A percentile compares a stretch with the other conserved stretches of the same genome.
phyloP scores from a whole-genome alignment of 1,139 yeast genomes.

The Blastobotrys elegans region DNA sequence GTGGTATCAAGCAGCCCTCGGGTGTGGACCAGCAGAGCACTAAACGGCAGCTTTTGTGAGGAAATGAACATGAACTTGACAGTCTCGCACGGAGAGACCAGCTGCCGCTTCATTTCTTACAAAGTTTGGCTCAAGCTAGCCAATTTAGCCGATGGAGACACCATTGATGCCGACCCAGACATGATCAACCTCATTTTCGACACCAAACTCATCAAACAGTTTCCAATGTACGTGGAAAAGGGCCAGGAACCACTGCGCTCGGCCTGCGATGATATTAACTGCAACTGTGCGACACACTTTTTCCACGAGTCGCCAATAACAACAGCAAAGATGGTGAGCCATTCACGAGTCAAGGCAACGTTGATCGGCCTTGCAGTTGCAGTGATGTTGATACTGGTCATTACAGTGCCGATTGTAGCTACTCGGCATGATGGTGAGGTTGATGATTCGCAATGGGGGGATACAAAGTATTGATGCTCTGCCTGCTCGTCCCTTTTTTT shows the following conservation, averaged over 20 bases:
- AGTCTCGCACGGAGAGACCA: neutral
- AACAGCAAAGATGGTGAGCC: too few relatives aligned
- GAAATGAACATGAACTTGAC: neutral
- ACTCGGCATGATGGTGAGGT: neutral
- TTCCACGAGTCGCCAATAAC: neutral
- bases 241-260: neutral
- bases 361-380: slow-evolving; percentile 1
- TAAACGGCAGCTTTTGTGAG: slow-evolving; percentile 10
- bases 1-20: slow-evolving; percentile 7
- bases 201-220: slow-evolving; percentile 7
- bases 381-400: slow-evolving; percentile 1
- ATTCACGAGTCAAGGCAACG: slow-evolving; percentile 2
- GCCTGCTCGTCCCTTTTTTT: neutral
- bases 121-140: slow-evolving; percentile 8
- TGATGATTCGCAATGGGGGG: neutral
- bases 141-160: slow-evolving; percentile 2
- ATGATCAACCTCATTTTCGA: slow-evolving; percentile 1
- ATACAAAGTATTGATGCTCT: neutral
- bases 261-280: slow-evolving; percentile 4
- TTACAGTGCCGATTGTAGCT: slow-evolving; percentile 8
- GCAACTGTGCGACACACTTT: slow-evolving; percentile 8
- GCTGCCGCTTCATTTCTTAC: slow-evolving; percentile 5
- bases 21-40: slow-evolving; percentile 3
- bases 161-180: neutral
- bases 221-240: neutral